These are phyloP conservation scores for Phytophthora palmivora DNA, from an alignment of 352 stramenopile genomes.

Conservation along the genomic window DNA sequence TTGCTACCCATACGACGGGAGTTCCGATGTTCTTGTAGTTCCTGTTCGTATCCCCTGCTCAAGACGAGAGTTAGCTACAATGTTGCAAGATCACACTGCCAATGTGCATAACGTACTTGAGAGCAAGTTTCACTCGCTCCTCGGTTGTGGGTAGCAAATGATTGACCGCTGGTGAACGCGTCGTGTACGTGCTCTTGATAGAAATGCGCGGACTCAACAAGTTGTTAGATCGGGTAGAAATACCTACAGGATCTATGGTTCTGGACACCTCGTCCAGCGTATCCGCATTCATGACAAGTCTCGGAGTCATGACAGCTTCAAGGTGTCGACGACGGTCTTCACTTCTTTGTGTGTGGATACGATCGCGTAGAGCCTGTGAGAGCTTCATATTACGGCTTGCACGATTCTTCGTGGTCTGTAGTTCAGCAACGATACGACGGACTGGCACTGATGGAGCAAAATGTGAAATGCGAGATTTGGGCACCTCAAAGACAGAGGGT, in stretches of 20 bases:
- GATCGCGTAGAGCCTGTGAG: conserved; percentile 70
- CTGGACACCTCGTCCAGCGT: conserved; percentile 18
- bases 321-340: conserved; percentile 52
- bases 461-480: conserved; percentile 58
- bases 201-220: conserved; percentile 55
- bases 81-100: not conserved
- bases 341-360: conserved; percentile 48
- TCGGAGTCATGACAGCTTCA: conserved; percentile 50
- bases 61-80: conserved; percentile 9
- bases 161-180: conserved; percentile 69
- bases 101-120: conserved; percentile 41
- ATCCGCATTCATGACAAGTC: conserved; percentile 35
- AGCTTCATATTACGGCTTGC: conserved; percentile 70
- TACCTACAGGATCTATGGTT: conserved; percentile 1
- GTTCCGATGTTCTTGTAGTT: conserved; percentile 42
- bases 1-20: conserved; percentile 13
- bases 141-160: conserved; percentile 67
- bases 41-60: conserved; percentile 49
- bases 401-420: conserved; percentile 69
- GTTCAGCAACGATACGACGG: conserved; percentile 69
- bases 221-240: conserved; percentile 15
- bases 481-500: conserved; percentile 46
- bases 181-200: conserved; percentile 67
- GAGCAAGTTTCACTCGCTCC: conserved; percentile 60
- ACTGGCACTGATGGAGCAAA: conserved; percentile 70